phyloP scores from a whole-genome alignment of 345 rosid species.

The Bruguiera sexangula region DNA sequence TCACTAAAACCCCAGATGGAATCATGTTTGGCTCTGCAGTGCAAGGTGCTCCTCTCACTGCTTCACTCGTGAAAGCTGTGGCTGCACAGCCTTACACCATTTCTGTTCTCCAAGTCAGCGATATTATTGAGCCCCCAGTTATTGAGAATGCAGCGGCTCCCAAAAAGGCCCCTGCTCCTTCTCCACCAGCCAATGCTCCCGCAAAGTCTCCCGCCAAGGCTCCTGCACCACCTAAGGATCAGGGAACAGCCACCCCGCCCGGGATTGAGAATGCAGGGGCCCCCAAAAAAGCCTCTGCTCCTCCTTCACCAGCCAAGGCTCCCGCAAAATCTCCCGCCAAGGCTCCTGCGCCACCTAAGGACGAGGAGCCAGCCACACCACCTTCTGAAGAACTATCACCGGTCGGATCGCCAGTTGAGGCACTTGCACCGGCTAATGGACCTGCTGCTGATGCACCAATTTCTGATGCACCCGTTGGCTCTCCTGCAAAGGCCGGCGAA shows the following conservation, averaged over 20 bases:
- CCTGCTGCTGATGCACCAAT: slow-evolving; percentile 31
- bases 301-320: slow-evolving; percentile 5
- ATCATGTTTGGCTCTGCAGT: slow-evolving; percentile 54
- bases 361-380: neutral
- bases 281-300: slow-evolving; percentile 39
- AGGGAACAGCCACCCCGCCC: slow-evolving; percentile 15
- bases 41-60: slow-evolving; percentile 36
- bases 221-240: slow-evolving; percentile 9
- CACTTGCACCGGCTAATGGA: slow-evolving; percentile 22
- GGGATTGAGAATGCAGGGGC: slow-evolving; percentile 43
- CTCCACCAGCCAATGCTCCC: slow-evolving; percentile 20
- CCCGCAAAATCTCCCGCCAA: slow-evolving; percentile 9
- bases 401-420: slow-evolving; percentile 6
- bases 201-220: slow-evolving; percentile 26
- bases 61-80: slow-evolving; percentile 40
- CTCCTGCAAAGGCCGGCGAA: slow-evolving; percentile 3
- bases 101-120: slow-evolving; percentile 60
- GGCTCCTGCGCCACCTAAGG: slow-evolving; percentile 31
- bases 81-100: slow-evolving; percentile 58
- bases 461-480: slow-evolving; percentile 18
- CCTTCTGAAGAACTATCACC: neutral
- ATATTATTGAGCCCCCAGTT: slow-evolving; percentile 56
- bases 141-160: slow-evolving; percentile 42
- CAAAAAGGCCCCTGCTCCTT: slow-evolving; percentile 32
- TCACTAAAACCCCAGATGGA: slow-evolving; percentile 31